These are phyloP conservation scores for Leccinum obscurum DNA, from an alignment of 768 basidiomycete species.

Conservation along the genomic window DNA sequence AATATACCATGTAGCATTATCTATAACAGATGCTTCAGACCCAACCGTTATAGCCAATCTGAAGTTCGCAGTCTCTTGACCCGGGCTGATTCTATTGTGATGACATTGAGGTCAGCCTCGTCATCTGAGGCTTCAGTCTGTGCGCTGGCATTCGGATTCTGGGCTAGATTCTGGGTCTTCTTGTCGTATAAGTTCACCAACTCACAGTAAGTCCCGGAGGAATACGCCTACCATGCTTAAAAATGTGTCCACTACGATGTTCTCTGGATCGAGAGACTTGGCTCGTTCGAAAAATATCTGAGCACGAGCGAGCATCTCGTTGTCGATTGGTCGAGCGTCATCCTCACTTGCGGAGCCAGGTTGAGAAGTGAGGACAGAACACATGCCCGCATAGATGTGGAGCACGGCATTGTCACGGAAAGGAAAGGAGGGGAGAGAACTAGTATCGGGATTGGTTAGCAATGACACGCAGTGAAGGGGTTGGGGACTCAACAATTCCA, in stretches of 20 bases:
- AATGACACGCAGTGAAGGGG: neutral
- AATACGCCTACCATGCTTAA: slow-evolving; percentile 47
- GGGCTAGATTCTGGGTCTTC: slow-evolving; percentile 28
- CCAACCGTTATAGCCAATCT: neutral
- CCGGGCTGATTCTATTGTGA: neutral
- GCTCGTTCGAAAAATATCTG: slow-evolving; percentile 68
- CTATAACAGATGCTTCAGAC: neutral
- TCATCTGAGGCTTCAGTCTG: slow-evolving; percentile 38
- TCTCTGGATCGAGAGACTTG: slow-evolving; percentile 56
- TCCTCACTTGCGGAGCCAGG: slow-evolving; percentile 11
- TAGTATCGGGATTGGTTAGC: slow-evolving; percentile 30
- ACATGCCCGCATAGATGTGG: slow-evolving; percentile 81
- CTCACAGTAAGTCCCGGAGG: neutral
- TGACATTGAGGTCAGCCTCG: slow-evolving; percentile 22
- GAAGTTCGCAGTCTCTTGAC: slow-evolving; percentile 20
- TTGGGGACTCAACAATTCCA: slow-evolving; percentile 66
- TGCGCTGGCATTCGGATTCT: slow-evolving; percentile 9
- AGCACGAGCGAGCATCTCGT: slow-evolving; percentile 46
- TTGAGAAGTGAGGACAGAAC: slow-evolving; percentile 65
- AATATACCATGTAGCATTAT: neutral
- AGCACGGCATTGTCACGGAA: slow-evolving; percentile 80
- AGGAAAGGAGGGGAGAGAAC: slow-evolving; percentile 86
- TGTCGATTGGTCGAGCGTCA: slow-evolving; percentile 29
- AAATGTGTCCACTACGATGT: slow-evolving; percentile 52
- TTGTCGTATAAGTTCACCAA: neutral